phyloP scores from a whole-genome alignment of 1,139 yeast species.

The Suhomyces anneliseae region DNA sequence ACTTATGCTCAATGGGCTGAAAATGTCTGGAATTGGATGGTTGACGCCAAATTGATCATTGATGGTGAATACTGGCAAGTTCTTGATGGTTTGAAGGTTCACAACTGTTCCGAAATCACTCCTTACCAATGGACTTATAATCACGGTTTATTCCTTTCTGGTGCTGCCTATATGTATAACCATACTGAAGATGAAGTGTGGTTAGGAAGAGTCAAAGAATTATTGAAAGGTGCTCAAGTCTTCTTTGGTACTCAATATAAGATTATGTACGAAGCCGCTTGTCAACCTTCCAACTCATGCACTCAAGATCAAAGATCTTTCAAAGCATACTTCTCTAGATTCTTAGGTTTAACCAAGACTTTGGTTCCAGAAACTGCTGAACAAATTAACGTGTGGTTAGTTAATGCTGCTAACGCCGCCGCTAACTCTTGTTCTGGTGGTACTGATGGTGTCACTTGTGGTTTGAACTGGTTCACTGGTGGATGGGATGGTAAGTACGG shows the following conservation, averaged over 20 bases:
- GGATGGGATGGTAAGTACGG: constrained; percentile 68
- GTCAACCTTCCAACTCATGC: constrained; percentile 53
- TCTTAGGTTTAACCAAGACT: constrained; percentile 58
- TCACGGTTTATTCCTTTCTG: constrained; percentile 72
- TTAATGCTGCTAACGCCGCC: constrained; percentile 49
- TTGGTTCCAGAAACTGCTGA: constrained; percentile 53
- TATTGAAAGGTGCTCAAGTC: constrained; percentile 52
- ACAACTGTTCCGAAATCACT: constrained; percentile 57
- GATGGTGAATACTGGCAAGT: constrained; percentile 38
- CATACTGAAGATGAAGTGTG: constrained; percentile 59
- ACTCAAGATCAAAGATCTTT: constrained; percentile 77
- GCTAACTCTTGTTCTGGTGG: constrained; percentile 76
- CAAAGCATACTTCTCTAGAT: constrained; percentile 70
- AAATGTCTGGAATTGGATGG: constrained; percentile 70
- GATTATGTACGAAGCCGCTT: constrained; percentile 67
- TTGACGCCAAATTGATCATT: constrained; percentile 47
- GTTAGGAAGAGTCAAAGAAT: constrained; percentile 50
- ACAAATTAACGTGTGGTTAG: constrained; percentile 45
- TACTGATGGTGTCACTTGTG: constrained; percentile 74
- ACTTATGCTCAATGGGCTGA: constrained; percentile 67
- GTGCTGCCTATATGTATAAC: constrained; percentile 71
- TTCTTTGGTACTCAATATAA: constrained; percentile 35
- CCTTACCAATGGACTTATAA: constrained; percentile 73
- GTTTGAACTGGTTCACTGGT: constrained; percentile 57
- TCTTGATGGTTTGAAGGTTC: constrained; percentile 72